phyloP scores from a whole-genome alignment of 2,329 filamentous ascomycete genomes.

The Hymenoscyphus repandus region DNA sequence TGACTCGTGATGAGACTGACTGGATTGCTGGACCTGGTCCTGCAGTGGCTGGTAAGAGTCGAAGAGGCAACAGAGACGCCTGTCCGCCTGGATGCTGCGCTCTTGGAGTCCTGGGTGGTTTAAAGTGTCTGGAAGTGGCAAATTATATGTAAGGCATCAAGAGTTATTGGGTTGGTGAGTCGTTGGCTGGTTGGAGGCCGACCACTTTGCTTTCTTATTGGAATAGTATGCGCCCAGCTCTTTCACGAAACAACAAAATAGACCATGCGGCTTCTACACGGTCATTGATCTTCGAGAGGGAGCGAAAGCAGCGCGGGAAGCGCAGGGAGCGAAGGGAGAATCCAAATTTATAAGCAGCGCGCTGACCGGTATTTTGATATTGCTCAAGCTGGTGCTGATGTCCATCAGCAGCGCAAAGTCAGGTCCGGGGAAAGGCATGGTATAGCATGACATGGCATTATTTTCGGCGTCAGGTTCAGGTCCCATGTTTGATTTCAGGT shows the following conservation, averaged over 20 bases:
- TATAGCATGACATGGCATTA: no score
- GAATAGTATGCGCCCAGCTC: not conserved
- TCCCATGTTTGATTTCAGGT: no score
- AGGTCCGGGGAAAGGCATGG: no score
- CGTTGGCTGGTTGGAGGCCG: not conserved
- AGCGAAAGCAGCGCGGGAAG: not conserved
- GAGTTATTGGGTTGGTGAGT: no score
- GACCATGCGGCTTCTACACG: no score
- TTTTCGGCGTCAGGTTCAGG: no score
- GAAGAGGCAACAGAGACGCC: not conserved
- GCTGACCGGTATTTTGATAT: no score
- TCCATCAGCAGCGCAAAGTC: no score
- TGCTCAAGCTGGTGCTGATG: no score
- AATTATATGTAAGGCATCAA: conserved; percentile 9
- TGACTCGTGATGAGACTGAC: conserved; percentile 9
- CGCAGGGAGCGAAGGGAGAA: no score
- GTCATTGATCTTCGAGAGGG: not conserved
- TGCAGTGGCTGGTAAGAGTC: conserved; percentile 3
- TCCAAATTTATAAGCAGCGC: no score
- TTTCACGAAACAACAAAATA: not conserved
- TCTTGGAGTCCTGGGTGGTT: not conserved
- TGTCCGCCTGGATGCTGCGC: not conserved
- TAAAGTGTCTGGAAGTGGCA: not conserved
- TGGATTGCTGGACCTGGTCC: conserved; percentile 5
- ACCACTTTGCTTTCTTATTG: not conserved